phyloP scores from a whole-genome alignment of 2,329 filamentous ascomycete species.

The Sporothrix brunneoviolacea region DNA sequence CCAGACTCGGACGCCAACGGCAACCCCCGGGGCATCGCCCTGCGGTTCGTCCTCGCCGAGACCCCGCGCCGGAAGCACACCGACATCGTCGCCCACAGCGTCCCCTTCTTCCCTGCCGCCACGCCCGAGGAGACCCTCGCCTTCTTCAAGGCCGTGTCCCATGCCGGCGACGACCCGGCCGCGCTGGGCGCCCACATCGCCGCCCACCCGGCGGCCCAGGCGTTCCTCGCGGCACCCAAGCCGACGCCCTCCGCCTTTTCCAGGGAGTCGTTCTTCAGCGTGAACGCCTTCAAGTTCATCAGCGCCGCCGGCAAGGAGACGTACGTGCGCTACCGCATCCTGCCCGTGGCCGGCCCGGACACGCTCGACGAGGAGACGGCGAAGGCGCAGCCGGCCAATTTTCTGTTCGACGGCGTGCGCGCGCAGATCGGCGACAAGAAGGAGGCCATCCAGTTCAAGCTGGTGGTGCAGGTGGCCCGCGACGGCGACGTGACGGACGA shows the following conservation, averaged over 20 bases:
- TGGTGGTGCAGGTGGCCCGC: constrained; percentile 40
- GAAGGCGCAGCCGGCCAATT: constrained; percentile 32
- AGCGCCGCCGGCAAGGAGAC: constrained; percentile 34
- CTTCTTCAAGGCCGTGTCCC: constrained; percentile 37
- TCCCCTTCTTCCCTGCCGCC: constrained; percentile 43
- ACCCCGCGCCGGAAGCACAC: constrained; percentile 41
- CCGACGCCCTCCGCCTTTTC: constrained; percentile 43
- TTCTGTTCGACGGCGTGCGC: constrained; percentile 43
- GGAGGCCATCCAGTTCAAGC: constrained; percentile 35
- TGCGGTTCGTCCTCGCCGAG: constrained; percentile 40
- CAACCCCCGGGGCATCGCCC: constrained; percentile 41
- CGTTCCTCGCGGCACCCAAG: constrained; percentile 44
- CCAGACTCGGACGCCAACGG: constrained; percentile 41
- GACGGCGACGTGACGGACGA: constrained; percentile 24
- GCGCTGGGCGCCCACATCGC: constrained; percentile 36
- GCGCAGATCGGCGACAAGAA: constrained; percentile 27
- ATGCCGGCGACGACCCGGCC: constrained; percentile 26
- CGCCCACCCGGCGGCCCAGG: constrained; percentile 37
- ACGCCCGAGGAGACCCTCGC: constrained; percentile 47
- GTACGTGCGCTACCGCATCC: constrained; percentile 41
- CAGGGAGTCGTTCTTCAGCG: constrained; percentile 39
- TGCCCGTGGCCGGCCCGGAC: constrained; percentile 37
- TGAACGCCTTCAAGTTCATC: constrained; percentile 44
- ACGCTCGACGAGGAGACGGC: constrained; percentile 33
- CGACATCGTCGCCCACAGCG: constrained; percentile 49